phyloP scores from a whole-genome alignment of 345 rosid species.

The Corymbia maculata region DNA sequence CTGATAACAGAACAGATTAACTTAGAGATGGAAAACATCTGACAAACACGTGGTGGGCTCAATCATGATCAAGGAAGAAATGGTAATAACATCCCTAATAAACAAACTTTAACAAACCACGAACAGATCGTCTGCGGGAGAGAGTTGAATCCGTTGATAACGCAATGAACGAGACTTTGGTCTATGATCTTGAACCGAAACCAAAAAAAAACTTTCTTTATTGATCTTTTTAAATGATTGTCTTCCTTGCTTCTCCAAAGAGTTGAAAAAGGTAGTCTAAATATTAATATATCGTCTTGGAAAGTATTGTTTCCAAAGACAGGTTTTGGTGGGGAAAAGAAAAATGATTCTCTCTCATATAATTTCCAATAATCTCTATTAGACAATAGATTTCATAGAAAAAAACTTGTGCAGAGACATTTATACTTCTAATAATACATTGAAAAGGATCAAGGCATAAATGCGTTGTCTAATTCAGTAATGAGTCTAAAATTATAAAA shows the following conservation, averaged over 20 bases:
- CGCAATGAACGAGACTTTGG: not conserved
- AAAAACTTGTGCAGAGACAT: not conserved
- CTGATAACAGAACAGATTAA: not conserved
- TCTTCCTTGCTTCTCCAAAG: not conserved
- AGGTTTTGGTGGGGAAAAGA: not conserved
- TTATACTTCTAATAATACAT: not conserved
- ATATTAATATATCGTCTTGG: not conserved
- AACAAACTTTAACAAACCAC: not conserved
- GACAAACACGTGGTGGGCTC: not conserved
- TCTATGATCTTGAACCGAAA: not conserved
- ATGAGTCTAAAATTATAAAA: too few species aligned
- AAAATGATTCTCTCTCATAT: not conserved
- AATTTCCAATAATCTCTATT: not conserved
- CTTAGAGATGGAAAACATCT: not conserved
- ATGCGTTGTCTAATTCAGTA: not conserved
- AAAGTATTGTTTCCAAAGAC: not conserved
- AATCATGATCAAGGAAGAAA: not conserved
- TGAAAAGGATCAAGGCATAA: not conserved
- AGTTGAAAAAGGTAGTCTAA: not conserved
- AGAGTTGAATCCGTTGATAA: not conserved
- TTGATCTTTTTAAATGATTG: not conserved
- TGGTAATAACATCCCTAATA: not conserved
- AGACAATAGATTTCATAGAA: not conserved
- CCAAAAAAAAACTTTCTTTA: not conserved
- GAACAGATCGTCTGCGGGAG: not conserved